phyloP scores from a whole-genome alignment of 441 rosid species.

The Pelargonium cotyledonis region DNA sequence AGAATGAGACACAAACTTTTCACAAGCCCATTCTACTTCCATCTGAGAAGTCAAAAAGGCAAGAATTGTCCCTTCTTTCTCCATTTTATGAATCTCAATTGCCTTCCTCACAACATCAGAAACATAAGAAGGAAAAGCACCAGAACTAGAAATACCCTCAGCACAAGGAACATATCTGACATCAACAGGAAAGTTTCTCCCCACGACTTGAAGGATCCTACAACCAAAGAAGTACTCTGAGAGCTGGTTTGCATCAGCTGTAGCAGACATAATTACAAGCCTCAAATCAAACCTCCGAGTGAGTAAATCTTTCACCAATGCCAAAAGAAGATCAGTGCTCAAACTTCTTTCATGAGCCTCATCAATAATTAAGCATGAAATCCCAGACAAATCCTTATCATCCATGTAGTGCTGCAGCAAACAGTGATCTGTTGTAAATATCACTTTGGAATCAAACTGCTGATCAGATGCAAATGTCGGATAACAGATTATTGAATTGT shows the following conservation, averaged over 20 bases:
- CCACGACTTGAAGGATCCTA: slow-evolving; percentile 44
- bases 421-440: slow-evolving; percentile 80
- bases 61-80: slow-evolving; percentile 74
- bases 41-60: slow-evolving; percentile 84
- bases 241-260: slow-evolving; percentile 71
- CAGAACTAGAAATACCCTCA: slow-evolving; percentile 33
- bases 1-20: slow-evolving; percentile 48
- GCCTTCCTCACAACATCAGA: slow-evolving; percentile 55
- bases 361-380: slow-evolving; percentile 77
- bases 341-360: slow-evolving; percentile 98
- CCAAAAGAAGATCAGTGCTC: slow-evolving; percentile 86
- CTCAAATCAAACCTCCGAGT: slow-evolving; percentile 48
- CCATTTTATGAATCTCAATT: slow-evolving; percentile 43
- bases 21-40: slow-evolving; percentile 95
- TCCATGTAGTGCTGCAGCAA: slow-evolving; percentile 67
- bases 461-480: slow-evolving; percentile 61
- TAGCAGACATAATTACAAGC: slow-evolving; percentile 92
- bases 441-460: slow-evolving; percentile 48
- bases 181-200: slow-evolving; percentile 79
- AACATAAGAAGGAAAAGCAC: slow-evolving; percentile 50
- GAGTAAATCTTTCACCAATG: slow-evolving; percentile 60
- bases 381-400: slow-evolving; percentile 57
- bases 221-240: slow-evolving; percentile 72
- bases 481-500: slow-evolving; percentile 38
- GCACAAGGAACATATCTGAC: slow-evolving; percentile 51